Evolutionary conservation across 139 green algal species (phyloP).

Genomic region (Chlamydomonas sphaeroides): DNA sequence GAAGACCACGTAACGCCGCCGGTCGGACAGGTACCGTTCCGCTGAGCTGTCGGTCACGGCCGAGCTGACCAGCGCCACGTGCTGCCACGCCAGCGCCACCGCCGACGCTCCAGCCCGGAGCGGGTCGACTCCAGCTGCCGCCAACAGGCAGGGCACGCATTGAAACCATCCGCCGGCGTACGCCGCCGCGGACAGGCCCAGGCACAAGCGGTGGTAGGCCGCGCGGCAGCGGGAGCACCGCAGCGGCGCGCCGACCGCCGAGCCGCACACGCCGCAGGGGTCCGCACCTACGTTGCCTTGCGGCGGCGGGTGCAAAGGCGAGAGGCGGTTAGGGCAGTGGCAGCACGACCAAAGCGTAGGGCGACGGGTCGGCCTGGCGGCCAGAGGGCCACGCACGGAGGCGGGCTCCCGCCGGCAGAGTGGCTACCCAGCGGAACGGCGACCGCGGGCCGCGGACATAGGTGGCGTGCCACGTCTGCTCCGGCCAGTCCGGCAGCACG

Average conservation of each 20-base stretch:
- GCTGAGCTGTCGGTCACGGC: not conserved
- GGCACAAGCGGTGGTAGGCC: not conserved
- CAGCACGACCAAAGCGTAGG: not conserved
- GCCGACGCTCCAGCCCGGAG: not conserved
- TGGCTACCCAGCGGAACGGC: not conserved
- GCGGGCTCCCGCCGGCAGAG: not conserved
- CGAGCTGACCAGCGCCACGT: not conserved
- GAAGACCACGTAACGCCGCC: not conserved
- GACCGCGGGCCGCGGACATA: not conserved
- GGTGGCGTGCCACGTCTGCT: not conserved
- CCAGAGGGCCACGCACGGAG: not conserved
- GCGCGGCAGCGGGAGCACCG: not conserved
- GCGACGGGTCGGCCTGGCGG: not conserved
- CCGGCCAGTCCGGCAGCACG: constrained; percentile 8
- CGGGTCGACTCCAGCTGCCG: not conserved
- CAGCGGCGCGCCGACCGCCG: not conserved
- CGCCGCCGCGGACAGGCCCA: not conserved
- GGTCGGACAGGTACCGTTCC: not conserved
- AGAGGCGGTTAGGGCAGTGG: not conserved
- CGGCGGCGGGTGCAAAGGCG: not conserved
- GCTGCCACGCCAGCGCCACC: not conserved
- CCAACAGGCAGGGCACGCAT: not conserved
- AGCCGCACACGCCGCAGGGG: not conserved
- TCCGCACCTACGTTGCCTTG: not conserved
- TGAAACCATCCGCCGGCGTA: constrained; percentile 12